Evolutionary conservation across 257 asterid genomes (phyloP).

Genomic region (Paulownia fortunei): DNA sequence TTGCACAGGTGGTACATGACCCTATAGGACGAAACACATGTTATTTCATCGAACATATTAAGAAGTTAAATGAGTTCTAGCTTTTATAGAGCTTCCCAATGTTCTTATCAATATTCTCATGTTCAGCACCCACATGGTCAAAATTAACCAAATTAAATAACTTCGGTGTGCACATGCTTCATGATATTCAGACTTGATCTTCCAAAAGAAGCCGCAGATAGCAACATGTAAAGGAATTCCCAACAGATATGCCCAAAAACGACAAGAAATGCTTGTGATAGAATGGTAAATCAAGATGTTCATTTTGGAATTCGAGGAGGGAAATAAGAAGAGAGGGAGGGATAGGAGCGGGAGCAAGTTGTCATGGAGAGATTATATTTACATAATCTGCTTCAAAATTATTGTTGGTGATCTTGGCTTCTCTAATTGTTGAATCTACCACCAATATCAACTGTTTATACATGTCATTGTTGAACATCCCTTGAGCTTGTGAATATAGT

Average conservation of each 20-base stretch:
- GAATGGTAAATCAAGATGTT: constrained; percentile 18
- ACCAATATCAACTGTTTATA: constrained; percentile 72
- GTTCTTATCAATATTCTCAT: constrained; percentile 19
- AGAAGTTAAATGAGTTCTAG: constrained; percentile 18
- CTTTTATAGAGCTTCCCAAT: constrained; percentile 26
- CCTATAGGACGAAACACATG: constrained; percentile 51
- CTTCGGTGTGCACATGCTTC: constrained; percentile 9
- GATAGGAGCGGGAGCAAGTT: constrained; percentile 6
- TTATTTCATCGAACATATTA: constrained; percentile 21
- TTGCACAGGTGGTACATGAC: constrained; percentile 83
- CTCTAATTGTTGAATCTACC: constrained; percentile 70
- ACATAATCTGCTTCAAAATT: constrained; percentile 94
- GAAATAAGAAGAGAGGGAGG: constrained; percentile 6
- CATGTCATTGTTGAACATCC: constrained; percentile 75
- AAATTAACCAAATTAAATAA: constrained; percentile 27
- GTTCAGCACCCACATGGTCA: constrained; percentile 20
- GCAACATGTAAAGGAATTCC: constrained; percentile 11
- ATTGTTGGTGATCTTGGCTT: constrained; percentile 58
- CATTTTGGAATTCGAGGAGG: neutral
- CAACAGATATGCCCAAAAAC: neutral
- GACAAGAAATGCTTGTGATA: neutral
- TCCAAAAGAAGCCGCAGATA: constrained; percentile 17
- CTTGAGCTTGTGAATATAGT: constrained; percentile 83
- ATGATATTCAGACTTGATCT: constrained; percentile 2
- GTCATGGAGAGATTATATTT: constrained; percentile 41